Base-by-base conservation (phyloP, 306 rosid genomes). In the Delonix regia region DNA sequence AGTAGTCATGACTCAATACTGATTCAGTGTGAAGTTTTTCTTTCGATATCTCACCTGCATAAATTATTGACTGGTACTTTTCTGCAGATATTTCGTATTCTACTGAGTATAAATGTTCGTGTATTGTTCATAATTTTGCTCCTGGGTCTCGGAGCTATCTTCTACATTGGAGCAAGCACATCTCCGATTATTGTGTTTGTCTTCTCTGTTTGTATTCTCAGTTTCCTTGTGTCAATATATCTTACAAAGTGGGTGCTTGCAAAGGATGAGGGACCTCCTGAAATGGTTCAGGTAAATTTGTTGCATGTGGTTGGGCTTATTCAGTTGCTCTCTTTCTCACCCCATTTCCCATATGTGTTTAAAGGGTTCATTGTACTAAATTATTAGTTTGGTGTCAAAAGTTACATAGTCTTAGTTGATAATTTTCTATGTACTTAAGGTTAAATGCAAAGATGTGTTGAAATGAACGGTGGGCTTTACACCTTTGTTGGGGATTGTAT, bases 241-340 rank as follows among this genome's bases (percentile, higher is more conserved):
- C 96, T 92, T 73, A 81, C 87, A 21, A 95, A 90, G 86, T 95
- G 99, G 99, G 99, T 95, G 63, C 99, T 95, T 10, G 87, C 98
- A 1, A 95, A 95, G 83, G 99, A 95, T 76, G 99, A 95, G 91
- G 99, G 99, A 27, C 98, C 99, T 55, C 96, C 88, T 28, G 99
- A 95, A 88, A 95, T 95, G 99, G 94, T 79, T 85, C 88, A 95
- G 99, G 99, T 95, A 89, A 72, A 77, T 80, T 78, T 78, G 55
- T 71, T 82, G 74, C 48, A 69, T 77, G 21, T 77, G 16, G 48
- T 85, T 78, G 75, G 53, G 53, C 74, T 69, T 48, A 18, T 77
- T 34, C 10, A 63, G 9, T 25, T 47, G 1, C 44, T 13, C 27
- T 30, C 7, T 27, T 42, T n/a, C 53, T 69, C 41, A 4, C 15